Percentiles rank a stretch among this genome's conserved stretches.
Evolutionary conservation across 495 filamentous ascomycete genomes (phyloP).

Genomic region (Hypoxylon trugodes): DNA sequence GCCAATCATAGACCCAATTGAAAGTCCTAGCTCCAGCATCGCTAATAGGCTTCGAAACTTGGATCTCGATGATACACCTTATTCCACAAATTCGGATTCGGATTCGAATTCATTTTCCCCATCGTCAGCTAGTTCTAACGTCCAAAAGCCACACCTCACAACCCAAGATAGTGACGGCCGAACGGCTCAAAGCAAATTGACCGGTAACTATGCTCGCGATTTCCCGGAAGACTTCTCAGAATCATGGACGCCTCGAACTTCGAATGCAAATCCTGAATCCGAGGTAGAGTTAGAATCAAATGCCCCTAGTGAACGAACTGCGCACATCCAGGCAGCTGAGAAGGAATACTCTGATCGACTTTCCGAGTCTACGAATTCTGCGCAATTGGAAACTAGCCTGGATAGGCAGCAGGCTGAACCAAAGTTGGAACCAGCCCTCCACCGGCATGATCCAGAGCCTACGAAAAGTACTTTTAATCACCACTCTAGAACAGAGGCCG

Average conservation of each 20-base stretch:
- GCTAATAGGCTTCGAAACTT: conserved; percentile 17
- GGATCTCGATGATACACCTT: not conserved
- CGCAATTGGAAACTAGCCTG: conserved; percentile 47
- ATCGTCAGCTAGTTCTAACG: conserved; percentile 28
- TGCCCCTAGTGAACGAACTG: conserved; percentile 6
- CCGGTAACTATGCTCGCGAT: conserved; percentile 55
- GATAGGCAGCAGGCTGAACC: conserved; percentile 38
- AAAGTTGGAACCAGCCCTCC: conserved; percentile 43
- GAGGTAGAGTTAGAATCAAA: not conserved
- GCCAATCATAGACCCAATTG: conserved; percentile 1
- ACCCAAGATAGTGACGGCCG: not conserved
- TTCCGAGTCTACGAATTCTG: conserved; percentile 30
- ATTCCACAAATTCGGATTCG: not conserved
- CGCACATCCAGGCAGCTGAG: conserved; percentile 34
- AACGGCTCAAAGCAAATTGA: conserved; percentile 38
- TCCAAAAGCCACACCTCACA: conserved; percentile 33
- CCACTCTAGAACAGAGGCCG: conserved; percentile 23
- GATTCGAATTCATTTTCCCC: not conserved
- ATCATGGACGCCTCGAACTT: conserved; percentile 42
- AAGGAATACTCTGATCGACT: conserved; percentile 35
- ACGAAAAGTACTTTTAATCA: conserved; percentile 18
- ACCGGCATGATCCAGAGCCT: conserved; percentile 18
- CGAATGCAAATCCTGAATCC: not conserved
- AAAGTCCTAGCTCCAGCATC: conserved; percentile 10
- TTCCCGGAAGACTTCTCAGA: conserved; percentile 56